Conservation (phyloP, 176 grass and related monocot genomes). For the Oryza longistaminata region DNA sequence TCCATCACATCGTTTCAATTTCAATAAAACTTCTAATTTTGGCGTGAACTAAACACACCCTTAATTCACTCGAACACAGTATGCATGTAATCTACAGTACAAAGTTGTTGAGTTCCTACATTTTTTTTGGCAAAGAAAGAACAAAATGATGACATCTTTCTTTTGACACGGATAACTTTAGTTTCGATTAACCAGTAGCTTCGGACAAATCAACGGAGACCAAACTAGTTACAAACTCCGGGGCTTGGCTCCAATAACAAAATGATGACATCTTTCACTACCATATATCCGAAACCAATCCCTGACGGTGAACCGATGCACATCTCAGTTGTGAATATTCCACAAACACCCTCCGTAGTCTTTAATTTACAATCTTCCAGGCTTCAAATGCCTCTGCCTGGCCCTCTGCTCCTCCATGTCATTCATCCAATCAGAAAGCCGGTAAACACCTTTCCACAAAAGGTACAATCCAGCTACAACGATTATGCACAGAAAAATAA, state of each 20-base stretch:
- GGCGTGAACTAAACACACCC: too few relatives aligned
- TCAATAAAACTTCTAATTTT: too few relatives aligned
- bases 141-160: not conserved
- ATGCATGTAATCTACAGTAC: not conserved
- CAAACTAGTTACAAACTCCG: too few relatives aligned
- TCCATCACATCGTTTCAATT: too few relatives aligned
- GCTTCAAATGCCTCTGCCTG: slow-evolving; percentile 43
- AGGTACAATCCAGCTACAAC: slow-evolving; percentile 32
- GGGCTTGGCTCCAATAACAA: not conserved
- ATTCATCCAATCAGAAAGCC: slow-evolving; percentile 95
- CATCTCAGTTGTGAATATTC: not conserved
- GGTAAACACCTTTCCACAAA: slow-evolving; percentile 56
- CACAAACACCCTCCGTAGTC: not conserved
- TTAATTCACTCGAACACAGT: not conserved
- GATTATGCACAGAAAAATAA: slow-evolving; percentile 44
- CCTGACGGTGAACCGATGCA: not conserved
- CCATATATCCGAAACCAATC: not conserved
- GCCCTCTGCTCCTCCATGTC: slow-evolving; percentile 64
- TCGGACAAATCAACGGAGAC: too few relatives aligned
- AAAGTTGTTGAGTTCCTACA: not conserved
- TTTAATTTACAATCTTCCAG: slow-evolving; percentile 36
- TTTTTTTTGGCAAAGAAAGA: not conserved
- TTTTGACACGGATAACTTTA: too few relatives aligned
- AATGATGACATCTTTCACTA: not conserved
- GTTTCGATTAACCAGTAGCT: too few relatives aligned